phyloP scores from a whole-genome alignment of 1,139 yeast species.

The Yamadazyma epiphylla region DNA sequence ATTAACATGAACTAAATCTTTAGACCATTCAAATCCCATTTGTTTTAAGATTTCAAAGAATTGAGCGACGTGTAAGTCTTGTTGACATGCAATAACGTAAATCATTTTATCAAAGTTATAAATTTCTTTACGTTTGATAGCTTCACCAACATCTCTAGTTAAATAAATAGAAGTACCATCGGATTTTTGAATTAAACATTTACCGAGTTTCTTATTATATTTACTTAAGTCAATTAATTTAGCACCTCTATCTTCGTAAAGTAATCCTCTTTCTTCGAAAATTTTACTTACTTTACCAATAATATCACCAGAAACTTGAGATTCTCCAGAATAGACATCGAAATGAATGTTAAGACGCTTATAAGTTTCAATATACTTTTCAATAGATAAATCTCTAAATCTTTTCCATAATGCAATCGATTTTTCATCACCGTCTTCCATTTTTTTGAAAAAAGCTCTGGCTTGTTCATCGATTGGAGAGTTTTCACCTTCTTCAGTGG shows the following conservation, averaged over 20 bases:
- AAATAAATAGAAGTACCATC: slow-evolving; percentile 95
- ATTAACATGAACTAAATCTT: slow-evolving; percentile 74
- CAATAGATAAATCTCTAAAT: slow-evolving; percentile 88
- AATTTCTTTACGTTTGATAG: slow-evolving; percentile 80
- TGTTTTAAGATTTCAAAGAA: slow-evolving; percentile 92
- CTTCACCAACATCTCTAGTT: slow-evolving; percentile 98
- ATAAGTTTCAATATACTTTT: slow-evolving; percentile 80
- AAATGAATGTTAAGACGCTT: slow-evolving; percentile 86
- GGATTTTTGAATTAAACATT: slow-evolving; percentile 87
- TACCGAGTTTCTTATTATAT: slow-evolving; percentile 90
- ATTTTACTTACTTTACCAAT: slow-evolving; percentile 65
- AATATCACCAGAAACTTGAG: slow-evolving; percentile 75
- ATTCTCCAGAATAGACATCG: slow-evolving; percentile 92
- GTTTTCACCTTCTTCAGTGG: slow-evolving; percentile 69
- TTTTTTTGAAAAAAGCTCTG: slow-evolving; percentile 77
- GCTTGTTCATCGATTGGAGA: slow-evolving; percentile 77
- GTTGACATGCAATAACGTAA: slow-evolving; percentile 93
- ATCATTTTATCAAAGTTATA: slow-evolving; percentile 94
- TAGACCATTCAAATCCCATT: slow-evolving; percentile 90
- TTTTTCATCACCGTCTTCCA: slow-evolving; percentile 91
- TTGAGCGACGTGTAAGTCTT: slow-evolving; percentile 91
- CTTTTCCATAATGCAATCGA: slow-evolving; percentile 80
- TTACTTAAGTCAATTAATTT: slow-evolving; percentile 79
- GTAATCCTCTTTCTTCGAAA: slow-evolving; percentile 65
- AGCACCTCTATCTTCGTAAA: slow-evolving; percentile 91